A percentile compares a stretch with the other conserved stretches of the same genome.
Conservation (phyloP, 257 asterid species). For the Solanum virginianum region DNA sequence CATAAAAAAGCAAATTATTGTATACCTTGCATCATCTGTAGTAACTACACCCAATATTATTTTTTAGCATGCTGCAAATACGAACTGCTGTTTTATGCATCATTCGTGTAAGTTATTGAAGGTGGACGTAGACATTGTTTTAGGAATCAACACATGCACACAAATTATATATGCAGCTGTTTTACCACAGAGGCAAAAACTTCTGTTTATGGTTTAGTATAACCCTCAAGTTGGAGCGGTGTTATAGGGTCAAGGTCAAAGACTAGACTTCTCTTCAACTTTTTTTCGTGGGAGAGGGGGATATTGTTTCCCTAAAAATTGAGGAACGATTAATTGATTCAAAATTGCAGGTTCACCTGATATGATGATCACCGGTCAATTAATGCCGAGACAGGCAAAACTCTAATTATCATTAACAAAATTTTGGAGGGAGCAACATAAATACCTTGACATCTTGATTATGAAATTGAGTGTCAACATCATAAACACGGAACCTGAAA, state of each 20-base stretch:
- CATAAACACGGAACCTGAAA: conserved; percentile 80
- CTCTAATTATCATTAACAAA: background rate
- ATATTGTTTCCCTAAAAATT: background rate
- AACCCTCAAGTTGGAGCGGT: background rate
- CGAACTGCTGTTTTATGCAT: background rate
- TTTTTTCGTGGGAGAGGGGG: no score
- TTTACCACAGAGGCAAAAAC: background rate
- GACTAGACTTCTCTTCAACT: background rate
- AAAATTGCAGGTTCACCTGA: background rate
- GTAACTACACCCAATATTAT: background rate
- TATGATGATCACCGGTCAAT: background rate
- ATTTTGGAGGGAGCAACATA: background rate
- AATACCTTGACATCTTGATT: conserved; percentile 65
- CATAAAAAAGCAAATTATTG: background rate
- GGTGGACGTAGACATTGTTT: background rate
- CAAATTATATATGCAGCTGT: background rate
- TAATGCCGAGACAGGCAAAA: background rate
- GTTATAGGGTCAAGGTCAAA: background rate
- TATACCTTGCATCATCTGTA: background rate
- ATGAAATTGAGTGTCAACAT: conserved; percentile 84
- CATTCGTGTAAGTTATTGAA: background rate
- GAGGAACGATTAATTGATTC: background rate
- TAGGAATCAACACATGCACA: background rate
- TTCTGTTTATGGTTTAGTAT: background rate
- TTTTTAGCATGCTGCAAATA: background rate